Base-by-base conservation (phyloP, 2,329 filamentous ascomycete species). In the Teratosphaeriaceae sp. region DNA sequence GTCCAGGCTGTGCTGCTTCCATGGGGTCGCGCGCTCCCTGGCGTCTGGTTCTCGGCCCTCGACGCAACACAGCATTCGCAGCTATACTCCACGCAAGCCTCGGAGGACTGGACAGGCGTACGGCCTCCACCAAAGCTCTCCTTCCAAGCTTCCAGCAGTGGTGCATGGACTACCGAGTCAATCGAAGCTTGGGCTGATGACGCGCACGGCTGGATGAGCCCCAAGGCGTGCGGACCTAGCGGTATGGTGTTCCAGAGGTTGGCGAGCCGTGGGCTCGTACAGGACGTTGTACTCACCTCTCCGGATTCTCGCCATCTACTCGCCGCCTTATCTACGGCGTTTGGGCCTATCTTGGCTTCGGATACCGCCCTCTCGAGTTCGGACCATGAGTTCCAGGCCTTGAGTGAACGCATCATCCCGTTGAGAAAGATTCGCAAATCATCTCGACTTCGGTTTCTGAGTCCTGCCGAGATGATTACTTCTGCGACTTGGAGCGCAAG, bases 1-100 rank as follows among this genome's bases (percentile, higher is more conserved):
- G 68, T 90, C 1, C 84, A 89, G 56, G 81, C 89, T 3, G 79
- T 89, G 1, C 79, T 88, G 44, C 61, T 89, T 6, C 85, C 85
- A 1, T 90, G 86, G 60, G 74, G 75, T 3, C 63, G 67, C 31
- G 61, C 70, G n/a, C 57, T 78, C 18, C 67, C 65, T 46, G 74
- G 75, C 2, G 67, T 78, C 18, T 78, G 75, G 75, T 73, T 69
- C 42, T 64, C 68, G 7, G 57, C 65, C 7, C 44, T 60, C 62
- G 37, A 69, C 66, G 46, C 61, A 59, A 43, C 63, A 5, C 54
- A 56, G 26, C 53, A 54, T 6, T 59, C 54, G 3, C 63, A 54
- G 61, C 64, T 47, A 54, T 66, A 48, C 44, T 55, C 5, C 52
- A 68, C 68, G 9, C 65, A 69, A 26, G 63, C 63, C 9, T 65